phyloP scores from a whole-genome alignment of 2,329 filamentous ascomycete genomes.

The Aureobasidium namibiae region DNA sequence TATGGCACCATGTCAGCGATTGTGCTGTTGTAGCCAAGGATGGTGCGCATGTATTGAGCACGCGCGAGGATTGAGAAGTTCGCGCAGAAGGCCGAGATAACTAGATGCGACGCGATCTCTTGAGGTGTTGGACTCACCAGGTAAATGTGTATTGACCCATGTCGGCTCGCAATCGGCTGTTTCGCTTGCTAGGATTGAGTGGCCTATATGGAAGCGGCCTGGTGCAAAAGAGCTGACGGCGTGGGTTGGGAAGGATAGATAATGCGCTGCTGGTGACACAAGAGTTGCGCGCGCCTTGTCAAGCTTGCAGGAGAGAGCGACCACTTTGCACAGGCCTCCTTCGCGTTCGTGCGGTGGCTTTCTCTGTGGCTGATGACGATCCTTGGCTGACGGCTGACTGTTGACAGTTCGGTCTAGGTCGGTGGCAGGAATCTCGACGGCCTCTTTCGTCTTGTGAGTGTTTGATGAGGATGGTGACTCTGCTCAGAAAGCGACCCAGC shows the following conservation, averaged over 20 bases:
- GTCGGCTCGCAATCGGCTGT: conserved; percentile 17
- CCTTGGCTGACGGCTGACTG: not conserved
- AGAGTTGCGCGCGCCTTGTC: conserved; percentile 8
- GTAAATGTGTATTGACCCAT: conserved; percentile 65
- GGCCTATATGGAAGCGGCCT: conserved; percentile 1
- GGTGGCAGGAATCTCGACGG: not conserved
- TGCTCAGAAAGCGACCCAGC: not conserved
- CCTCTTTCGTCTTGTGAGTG: not conserved
- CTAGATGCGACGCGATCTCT: not conserved
- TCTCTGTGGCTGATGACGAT: not conserved
- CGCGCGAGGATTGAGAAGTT: not conserved
- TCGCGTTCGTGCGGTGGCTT: not conserved
- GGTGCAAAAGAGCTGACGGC: conserved; percentile 1
- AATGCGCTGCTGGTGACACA: conserved; percentile 9
- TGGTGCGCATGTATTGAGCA: not conserved
- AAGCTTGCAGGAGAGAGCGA: conserved; percentile 3
- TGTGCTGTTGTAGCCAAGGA: not conserved
- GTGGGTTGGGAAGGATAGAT: conserved; percentile 1
- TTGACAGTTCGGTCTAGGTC: not conserved
- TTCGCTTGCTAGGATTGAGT: not conserved
- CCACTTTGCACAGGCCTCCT: not conserved
- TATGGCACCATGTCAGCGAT: conserved; percentile 33
- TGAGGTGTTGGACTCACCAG: conserved; percentile 46
- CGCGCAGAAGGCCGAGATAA: not conserved
- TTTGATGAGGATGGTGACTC: not conserved